These are phyloP conservation scores for Candida saitoana DNA, from an alignment of 805 yeast genomes.

Conservation along the genomic window DNA sequence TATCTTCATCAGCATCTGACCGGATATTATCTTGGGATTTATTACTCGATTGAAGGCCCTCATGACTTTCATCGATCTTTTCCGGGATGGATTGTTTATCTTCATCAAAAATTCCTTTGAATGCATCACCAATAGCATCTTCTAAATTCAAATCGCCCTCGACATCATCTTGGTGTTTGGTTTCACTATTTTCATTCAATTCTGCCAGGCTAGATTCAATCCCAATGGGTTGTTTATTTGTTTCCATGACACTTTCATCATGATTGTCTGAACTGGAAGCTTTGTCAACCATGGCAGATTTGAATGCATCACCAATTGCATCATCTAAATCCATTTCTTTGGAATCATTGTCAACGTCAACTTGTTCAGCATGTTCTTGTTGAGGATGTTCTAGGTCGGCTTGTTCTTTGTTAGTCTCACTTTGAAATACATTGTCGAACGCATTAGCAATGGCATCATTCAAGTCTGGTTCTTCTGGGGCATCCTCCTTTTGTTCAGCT, in stretches of 20 bases:
- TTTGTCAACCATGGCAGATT: conserved; percentile 15
- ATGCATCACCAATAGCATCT: conserved; percentile 19
- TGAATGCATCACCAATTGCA: conserved; percentile 30
- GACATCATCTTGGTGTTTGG: background rate
- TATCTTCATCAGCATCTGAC: background rate
- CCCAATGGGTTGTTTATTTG: too few species aligned
- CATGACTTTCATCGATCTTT: conserved; percentile 9
- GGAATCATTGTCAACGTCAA: conserved; percentile 5
- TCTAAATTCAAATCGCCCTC: conserved; percentile 11
- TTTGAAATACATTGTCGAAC: conserved; percentile 9
- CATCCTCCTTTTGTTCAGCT: too few species aligned
- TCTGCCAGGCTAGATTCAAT: too few species aligned
- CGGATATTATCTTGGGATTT: conserved; percentile 8
- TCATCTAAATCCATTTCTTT: conserved; percentile 19
- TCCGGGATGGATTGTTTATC: background rate
- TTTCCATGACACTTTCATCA: too few species aligned
- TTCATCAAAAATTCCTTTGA: conserved; percentile 8
- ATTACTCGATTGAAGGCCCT: too few species aligned
- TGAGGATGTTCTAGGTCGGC: too few species aligned
- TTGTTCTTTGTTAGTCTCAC: too few species aligned
- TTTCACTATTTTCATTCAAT: background rate
- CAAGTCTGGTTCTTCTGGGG: too few species aligned
- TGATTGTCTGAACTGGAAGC: too few species aligned
- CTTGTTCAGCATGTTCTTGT: too few species aligned
- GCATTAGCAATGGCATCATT: conserved; percentile 29